Conservation (phyloP, 179 eudicot species). For the Silene coronaria region DNA sequence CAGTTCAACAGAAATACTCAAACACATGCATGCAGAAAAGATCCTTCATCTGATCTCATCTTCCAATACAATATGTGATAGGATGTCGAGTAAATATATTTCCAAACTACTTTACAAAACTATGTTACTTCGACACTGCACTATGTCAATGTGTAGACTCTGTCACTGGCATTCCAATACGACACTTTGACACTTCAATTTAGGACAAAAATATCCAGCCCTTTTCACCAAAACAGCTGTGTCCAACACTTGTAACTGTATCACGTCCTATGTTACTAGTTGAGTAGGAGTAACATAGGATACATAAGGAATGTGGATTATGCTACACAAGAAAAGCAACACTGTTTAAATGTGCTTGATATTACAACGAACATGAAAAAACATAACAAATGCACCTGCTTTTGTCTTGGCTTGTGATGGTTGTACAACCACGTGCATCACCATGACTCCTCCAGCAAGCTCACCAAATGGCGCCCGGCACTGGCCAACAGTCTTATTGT, state of each 20-base stretch:
- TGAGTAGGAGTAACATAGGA: too few relatives aligned
- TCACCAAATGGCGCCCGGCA: conserved; percentile 85
- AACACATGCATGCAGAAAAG: too few relatives aligned
- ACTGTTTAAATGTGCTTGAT: not conserved
- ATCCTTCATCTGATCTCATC: too few relatives aligned
- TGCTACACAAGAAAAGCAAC: not conserved
- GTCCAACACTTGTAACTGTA: too few relatives aligned
- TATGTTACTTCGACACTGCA: too few relatives aligned
- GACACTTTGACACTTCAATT: too few relatives aligned
- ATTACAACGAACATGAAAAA: not conserved
- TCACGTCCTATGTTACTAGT: too few relatives aligned
- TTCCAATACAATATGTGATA: too few relatives aligned
- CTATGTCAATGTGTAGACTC: too few relatives aligned
- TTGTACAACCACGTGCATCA: conserved; percentile 97
- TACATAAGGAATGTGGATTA: not conserved
- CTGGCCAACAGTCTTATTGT: conserved; percentile 76
- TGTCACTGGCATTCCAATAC: too few relatives aligned
- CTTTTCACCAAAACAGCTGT: not conserved
- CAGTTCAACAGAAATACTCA: too few relatives aligned
- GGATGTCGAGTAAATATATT: not conserved
- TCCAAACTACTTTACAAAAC: not conserved
- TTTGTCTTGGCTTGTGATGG: conserved; percentile 78
- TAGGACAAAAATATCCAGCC: not conserved
- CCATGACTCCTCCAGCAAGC: conserved; percentile 69
- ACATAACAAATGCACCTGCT: conserved; percentile 46